phyloP scores from a whole-genome alignment of 192 early-diverging fungal species.

The Backusella parvicylindrica region DNA sequence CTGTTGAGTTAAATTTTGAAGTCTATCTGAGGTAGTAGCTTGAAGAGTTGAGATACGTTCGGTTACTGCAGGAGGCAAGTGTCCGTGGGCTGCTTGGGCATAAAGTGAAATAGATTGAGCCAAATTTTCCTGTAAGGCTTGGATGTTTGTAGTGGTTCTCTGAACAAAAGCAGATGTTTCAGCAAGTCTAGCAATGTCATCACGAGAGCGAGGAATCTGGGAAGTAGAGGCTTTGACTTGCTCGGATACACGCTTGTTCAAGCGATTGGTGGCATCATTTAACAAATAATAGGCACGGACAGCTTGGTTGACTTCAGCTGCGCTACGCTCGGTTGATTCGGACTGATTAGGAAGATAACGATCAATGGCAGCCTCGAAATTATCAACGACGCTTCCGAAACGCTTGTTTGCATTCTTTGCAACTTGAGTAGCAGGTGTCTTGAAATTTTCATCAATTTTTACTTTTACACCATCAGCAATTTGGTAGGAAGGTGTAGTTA shows the following conservation, averaged over 20 bases:
- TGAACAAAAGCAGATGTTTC: constrained; percentile 29
- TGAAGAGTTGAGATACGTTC: constrained; percentile 16
- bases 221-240: constrained; percentile 21
- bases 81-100: constrained; percentile 23
- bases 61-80: constrained; percentile 23
- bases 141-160: constrained; percentile 24
- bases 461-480: constrained; percentile 40
- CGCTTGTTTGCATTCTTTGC: constrained; percentile 38
- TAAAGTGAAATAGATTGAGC: constrained; percentile 20
- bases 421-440: constrained; percentile 44
- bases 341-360: constrained; percentile 32
- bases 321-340: constrained; percentile 2
- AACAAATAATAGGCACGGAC: constrained; percentile 35
- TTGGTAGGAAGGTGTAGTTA: constrained; percentile 52
- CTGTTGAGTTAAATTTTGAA: constrained; percentile 23
- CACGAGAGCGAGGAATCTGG: constrained; percentile 27
- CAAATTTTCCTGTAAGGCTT: constrained; percentile 23
- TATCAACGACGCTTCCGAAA: constrained; percentile 45
- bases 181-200: constrained; percentile 18
- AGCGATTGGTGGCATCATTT: constrained; percentile 23
- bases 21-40: constrained; percentile 13
- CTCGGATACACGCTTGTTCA: constrained; percentile 25
- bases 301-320: constrained; percentile 26
- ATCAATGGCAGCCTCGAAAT: constrained; percentile 45
- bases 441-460: constrained; percentile 19